A percentile compares a stretch with the other conserved stretches of the same genome.
Evolutionary conservation across 208 protist genomes (phyloP).

Genomic region (Crithidia mellificae): DNA sequence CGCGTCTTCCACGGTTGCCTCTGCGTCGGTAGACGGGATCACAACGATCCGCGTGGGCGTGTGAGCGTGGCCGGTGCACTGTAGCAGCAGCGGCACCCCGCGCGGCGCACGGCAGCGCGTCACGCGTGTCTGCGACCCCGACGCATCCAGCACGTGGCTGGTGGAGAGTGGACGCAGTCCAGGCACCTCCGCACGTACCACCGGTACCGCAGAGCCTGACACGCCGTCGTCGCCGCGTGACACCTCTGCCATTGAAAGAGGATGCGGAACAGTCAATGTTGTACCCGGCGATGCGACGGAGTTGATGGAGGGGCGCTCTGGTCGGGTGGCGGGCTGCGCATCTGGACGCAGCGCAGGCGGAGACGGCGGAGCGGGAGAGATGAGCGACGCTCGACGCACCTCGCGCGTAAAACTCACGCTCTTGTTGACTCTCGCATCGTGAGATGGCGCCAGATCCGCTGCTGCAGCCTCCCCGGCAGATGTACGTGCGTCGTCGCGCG

Average conservation of each 20-base stretch:
- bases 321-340: too few species aligned
- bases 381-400: neutral
- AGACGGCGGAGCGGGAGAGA: neutral
- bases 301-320: neutral
- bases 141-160: neutral
- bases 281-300: neutral
- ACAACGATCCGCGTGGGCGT: conserved; percentile 26
- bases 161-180: conserved; percentile 10
- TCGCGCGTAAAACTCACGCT: neutral
- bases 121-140: conserved; percentile 8
- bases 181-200: conserved; percentile 8
- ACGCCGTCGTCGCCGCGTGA: neutral
- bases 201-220: neutral
- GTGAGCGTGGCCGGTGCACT: conserved; percentile 28
- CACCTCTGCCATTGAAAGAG: neutral
- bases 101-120: conserved; percentile 25
- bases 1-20: neutral
- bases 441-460: too few species aligned
- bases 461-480: neutral
- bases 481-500: neutral
- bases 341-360: neutral
- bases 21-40: neutral
- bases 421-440: too few species aligned
- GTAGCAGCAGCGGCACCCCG: conserved; percentile 27
- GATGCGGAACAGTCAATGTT: too few species aligned